Percentiles rank a stretch among this genome's conserved stretches.
phyloP scores from a whole-genome alignment of 305 asterid genomes.

The Caryopteris hybrid region DNA sequence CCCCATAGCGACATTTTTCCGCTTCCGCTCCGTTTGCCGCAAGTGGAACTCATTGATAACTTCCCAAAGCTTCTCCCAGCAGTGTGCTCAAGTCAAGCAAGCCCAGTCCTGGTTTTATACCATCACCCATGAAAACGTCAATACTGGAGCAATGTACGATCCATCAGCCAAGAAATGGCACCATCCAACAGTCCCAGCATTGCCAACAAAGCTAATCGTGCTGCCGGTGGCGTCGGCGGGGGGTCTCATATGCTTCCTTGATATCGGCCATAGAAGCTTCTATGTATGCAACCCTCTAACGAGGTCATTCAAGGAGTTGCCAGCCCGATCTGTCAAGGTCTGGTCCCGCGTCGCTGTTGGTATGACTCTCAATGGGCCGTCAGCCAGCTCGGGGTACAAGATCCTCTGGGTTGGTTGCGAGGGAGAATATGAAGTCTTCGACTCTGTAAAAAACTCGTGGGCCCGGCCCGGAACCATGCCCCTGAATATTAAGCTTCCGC shows the following conservation, averaged over 20 bases:
- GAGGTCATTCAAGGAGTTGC: constrained; percentile 78
- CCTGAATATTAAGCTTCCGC: constrained; percentile 58
- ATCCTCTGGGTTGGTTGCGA: constrained; percentile 88
- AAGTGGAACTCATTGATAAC: constrained; percentile 77
- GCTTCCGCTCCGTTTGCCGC: constrained; percentile 69
- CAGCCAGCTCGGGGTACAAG: constrained; percentile 49
- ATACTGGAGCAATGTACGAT: constrained; percentile 87
- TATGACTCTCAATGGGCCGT: constrained; percentile 54
- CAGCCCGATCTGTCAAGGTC: constrained; percentile 75
- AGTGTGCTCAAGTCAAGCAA: constrained; percentile 56
- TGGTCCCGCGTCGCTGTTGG: constrained; percentile 97
- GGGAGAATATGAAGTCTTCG: constrained; percentile 78
- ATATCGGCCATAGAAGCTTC: constrained; percentile 85
- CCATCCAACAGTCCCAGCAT: constrained; percentile 72
- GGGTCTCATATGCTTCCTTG: constrained; percentile 94
- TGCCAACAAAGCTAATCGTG: constrained; percentile 66
- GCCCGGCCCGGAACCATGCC: constrained; percentile 65
- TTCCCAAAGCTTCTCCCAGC: constrained; percentile 78
- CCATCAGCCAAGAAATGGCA: constrained; percentile 78
- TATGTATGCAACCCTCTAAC: constrained; percentile 90
- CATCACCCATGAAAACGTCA: constrained; percentile 73
- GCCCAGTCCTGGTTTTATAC: constrained; percentile 86
- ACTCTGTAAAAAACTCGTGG: constrained; percentile 65
- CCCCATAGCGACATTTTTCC: constrained; percentile 79
- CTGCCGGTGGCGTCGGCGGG: constrained; percentile 97